Conservation (phyloP, 2,329 filamentous ascomycete species). For the Aspergillus tamarii region DNA sequence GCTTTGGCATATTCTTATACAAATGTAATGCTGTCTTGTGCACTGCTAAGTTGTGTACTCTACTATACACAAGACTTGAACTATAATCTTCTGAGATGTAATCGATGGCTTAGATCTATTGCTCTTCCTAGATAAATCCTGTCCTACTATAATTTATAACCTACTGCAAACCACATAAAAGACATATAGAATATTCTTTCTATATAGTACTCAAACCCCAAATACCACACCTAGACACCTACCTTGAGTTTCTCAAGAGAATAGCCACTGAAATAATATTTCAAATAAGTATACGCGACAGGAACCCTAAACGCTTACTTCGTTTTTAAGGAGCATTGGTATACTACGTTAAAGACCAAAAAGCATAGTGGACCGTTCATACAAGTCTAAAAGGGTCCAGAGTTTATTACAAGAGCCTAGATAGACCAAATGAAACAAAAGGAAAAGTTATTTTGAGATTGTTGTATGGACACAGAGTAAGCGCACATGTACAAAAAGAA, state of each 20-base stretch:
- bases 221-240: not conserved
- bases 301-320: too few species aligned
- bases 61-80: not conserved
- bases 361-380: not conserved
- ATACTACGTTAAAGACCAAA: not conserved
- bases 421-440: not conserved
- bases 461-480: not conserved
- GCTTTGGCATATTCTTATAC: not conserved
- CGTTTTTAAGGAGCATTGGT: not conserved
- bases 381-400: not conserved
- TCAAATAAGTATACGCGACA: not conserved
- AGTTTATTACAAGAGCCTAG: not conserved
- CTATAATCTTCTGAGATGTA: not conserved
- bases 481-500: conserved; percentile 1
- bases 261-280: not conserved
- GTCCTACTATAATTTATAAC: not conserved
- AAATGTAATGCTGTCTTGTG: not conserved
- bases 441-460: not conserved
- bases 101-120: not conserved
- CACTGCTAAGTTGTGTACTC: not conserved
- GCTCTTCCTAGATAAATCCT: not conserved
- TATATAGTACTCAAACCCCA: not conserved
- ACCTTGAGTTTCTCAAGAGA: not conserved
- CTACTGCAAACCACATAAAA: not conserved
- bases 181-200: not conserved